Percentiles rank a stretch among this genome's conserved stretches.
Conservation (phyloP, 2,329 filamentous ascomycete species). For the Emergomyces orientalis region DNA sequence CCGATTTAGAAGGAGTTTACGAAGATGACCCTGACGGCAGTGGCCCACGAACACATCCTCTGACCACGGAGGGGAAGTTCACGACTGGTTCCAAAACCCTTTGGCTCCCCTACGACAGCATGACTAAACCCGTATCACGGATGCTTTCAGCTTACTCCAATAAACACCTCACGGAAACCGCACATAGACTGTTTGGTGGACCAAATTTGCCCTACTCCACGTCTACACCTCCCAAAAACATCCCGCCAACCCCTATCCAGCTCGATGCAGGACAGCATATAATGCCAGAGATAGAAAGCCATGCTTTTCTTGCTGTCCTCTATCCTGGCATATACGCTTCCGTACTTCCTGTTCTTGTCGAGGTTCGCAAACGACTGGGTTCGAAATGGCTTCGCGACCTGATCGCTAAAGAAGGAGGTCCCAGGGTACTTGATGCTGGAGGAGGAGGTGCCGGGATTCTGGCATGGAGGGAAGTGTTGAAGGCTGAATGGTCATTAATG, state of each 20-base stretch:
- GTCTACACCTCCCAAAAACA: constrained; percentile 51
- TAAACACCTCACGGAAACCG: constrained; percentile 64
- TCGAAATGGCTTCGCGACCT: constrained; percentile 49
- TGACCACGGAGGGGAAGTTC: constrained; percentile 66
- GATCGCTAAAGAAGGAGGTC: constrained; percentile 47
- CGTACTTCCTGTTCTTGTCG: constrained; percentile 47
- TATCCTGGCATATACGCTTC: constrained; percentile 55
- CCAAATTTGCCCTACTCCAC: constrained; percentile 65
- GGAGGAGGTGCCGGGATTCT: constrained; percentile 53
- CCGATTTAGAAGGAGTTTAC: constrained; percentile 13
- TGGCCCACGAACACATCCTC: constrained; percentile 57
- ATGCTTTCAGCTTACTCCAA: constrained; percentile 60
- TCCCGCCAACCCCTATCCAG: constrained; percentile 45
- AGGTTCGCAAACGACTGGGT: constrained; percentile 52
- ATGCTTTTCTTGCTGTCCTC: constrained; percentile 49
- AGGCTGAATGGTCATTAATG: constrained; percentile 71
- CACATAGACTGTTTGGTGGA: constrained; percentile 69
- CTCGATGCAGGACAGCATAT: constrained; percentile 46
- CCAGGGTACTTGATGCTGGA: constrained; percentile 52
- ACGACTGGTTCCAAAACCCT: constrained; percentile 64
- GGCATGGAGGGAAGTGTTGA: constrained; percentile 60
- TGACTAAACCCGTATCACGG: constrained; percentile 60
- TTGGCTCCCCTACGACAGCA: constrained; percentile 58
- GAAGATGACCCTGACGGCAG: constrained; percentile 35
- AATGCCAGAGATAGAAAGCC: constrained; percentile 54